Evolutionary conservation across 305 asterid species (phyloP).

Genomic region (Rubia peregrina): DNA sequence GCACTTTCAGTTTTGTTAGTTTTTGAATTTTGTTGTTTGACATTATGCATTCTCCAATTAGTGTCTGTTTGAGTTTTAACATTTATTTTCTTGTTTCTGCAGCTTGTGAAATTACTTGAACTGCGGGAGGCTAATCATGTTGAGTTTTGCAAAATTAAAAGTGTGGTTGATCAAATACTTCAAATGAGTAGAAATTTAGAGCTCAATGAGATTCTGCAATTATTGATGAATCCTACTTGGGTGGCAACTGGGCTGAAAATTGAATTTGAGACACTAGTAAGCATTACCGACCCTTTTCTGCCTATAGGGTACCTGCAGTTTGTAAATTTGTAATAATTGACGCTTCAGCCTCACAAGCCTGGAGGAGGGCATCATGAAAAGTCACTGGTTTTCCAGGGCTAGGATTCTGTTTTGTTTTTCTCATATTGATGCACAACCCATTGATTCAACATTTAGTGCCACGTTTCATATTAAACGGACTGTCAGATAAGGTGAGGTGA

Average conservation of each 20-base stretch:
- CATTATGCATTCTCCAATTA: background rate
- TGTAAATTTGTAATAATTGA: background rate
- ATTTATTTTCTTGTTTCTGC: slow-evolving; percentile 28
- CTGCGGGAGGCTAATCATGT: slow-evolving; percentile 90
- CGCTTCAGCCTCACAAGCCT: background rate
- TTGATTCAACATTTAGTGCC: background rate
- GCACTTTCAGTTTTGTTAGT: background rate
- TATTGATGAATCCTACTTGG: slow-evolving; percentile 87
- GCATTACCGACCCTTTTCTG: slow-evolving; percentile 20
- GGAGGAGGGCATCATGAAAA: background rate
- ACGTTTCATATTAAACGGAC: background rate
- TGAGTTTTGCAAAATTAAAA: slow-evolving; percentile 93
- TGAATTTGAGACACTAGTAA: slow-evolving; percentile 69
- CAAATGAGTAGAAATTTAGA: slow-evolving; percentile 50
- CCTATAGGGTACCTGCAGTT: background rate
- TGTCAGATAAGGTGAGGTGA: background rate
- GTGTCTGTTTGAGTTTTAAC: background rate
- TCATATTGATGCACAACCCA: background rate
- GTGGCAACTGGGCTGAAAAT: slow-evolving; percentile 83
- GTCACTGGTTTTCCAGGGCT: background rate
- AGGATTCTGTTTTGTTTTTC: slow-evolving; percentile 2
- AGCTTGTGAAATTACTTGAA: slow-evolving; percentile 97
- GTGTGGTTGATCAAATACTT: slow-evolving; percentile 62
- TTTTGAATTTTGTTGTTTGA: slow-evolving; percentile 5
- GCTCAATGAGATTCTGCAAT: slow-evolving; percentile 52